Conservation (phyloP, 2,329 filamentous ascomycete species). For the Fusarium anguioides region DNA sequence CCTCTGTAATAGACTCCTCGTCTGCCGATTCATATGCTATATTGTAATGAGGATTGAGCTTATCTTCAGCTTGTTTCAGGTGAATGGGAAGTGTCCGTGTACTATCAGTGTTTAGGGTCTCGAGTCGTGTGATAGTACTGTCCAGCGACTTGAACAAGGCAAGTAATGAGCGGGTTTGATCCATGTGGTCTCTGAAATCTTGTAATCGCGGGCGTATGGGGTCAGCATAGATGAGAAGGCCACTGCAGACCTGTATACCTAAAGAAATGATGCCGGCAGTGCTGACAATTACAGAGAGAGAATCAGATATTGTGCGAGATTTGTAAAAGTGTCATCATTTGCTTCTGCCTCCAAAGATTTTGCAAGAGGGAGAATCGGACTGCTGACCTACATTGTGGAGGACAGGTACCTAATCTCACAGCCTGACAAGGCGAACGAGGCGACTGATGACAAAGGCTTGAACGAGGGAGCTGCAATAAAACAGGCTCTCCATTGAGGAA, state of each 20-base stretch:
- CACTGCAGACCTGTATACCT: conserved; percentile 11
- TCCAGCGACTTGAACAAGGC: conserved; percentile 7
- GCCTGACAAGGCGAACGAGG: background rate
- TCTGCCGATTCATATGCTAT: background rate
- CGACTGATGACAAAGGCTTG: too few relatives aligned
- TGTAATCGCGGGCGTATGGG: background rate
- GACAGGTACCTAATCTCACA: background rate
- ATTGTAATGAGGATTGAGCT: background rate
- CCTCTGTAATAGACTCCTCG: background rate
- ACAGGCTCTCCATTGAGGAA: background rate
- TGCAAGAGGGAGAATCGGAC: background rate
- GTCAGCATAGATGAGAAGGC: conserved; percentile 1
- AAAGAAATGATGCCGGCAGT: conserved; percentile 11
- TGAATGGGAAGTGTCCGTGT: too few relatives aligned
- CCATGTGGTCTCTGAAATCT: background rate
- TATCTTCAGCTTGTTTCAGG: too few relatives aligned
- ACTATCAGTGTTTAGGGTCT: too few relatives aligned
- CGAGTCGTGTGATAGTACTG: too few relatives aligned
- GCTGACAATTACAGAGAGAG: background rate
- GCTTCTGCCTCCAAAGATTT: background rate
- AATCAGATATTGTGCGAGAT: background rate
- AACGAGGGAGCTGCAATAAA: background rate
- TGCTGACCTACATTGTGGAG: background rate
- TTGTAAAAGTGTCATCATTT: background rate
- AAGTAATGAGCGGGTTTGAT: background rate